Percentiles rank a stretch among this genome's conserved stretches.
phyloP scores from a whole-genome alignment of 2,329 filamentous ascomycete genomes.

The Samsoniella hepiali region DNA sequence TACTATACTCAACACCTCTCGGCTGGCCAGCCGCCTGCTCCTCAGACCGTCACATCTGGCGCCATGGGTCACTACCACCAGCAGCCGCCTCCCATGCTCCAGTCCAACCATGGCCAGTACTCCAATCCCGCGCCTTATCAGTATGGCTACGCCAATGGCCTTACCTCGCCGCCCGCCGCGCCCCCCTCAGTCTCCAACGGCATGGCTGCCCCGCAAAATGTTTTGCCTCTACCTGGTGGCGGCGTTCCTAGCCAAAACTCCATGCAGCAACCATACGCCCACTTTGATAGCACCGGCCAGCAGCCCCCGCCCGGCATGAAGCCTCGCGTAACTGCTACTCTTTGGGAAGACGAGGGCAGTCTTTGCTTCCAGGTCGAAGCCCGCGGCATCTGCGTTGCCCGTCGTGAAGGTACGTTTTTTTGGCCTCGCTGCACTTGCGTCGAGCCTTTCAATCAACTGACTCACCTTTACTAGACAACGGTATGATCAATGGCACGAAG shows the following conservation, averaged over 20 bases:
- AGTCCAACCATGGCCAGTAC: constrained; percentile 69
- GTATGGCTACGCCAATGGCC: constrained; percentile 73
- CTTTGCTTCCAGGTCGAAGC: constrained; percentile 98
- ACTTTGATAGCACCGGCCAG: constrained; percentile 84
- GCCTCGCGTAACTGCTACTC: constrained; percentile 88
- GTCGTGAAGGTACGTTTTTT: constrained; percentile 71
- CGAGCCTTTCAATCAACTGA: constrained; percentile 2
- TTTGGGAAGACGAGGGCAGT: constrained; percentile 98
- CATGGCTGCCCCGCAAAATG: constrained; percentile 60
- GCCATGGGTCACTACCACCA: constrained; percentile 74
- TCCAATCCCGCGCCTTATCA: constrained; percentile 59
- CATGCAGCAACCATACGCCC: constrained; percentile 56
- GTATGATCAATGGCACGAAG: constrained; percentile 99
- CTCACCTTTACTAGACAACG: constrained; percentile 61
- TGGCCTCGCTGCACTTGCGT: not conserved
- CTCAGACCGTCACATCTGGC: constrained; percentile 73
- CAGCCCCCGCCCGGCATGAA: constrained; percentile 92
- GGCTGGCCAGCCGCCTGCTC: constrained; percentile 68
- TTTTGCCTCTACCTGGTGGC: constrained; percentile 62
- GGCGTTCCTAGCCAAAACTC: constrained; percentile 47
- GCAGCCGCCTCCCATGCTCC: constrained; percentile 72
- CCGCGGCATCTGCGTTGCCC: constrained; percentile 89
- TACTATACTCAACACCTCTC: constrained; percentile 82
- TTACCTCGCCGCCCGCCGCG: constrained; percentile 73
- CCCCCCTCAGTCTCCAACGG: constrained; percentile 66